Percentiles rank a stretch among this genome's conserved stretches.
These are phyloP conservation scores for Polytrichum formosum DNA, from an alignment of 225 moss, liverwort and hornwort species.

Conservation along the genomic window DNA sequence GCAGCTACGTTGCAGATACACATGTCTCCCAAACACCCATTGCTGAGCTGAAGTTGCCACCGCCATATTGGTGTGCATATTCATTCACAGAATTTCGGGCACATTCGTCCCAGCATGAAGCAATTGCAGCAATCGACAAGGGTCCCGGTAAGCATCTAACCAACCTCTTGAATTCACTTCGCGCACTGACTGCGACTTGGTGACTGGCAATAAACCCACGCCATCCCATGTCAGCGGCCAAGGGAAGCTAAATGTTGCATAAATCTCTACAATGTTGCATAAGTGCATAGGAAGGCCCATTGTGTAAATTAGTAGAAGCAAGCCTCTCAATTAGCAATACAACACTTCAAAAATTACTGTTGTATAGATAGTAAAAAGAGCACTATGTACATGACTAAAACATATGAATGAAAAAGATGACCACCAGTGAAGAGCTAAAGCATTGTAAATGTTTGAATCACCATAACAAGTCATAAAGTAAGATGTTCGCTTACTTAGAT, in stretches of 20 bases:
- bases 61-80: constrained; percentile 65
- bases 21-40: constrained; percentile 75
- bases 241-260: too few relatives aligned
- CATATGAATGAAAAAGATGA: too few relatives aligned
- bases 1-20: constrained; percentile 17
- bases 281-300: not conserved
- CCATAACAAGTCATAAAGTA: not conserved
- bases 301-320: too few relatives aligned
- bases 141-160: constrained; percentile 59
- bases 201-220: constrained; percentile 20
- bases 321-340: too few relatives aligned
- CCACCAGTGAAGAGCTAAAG: not conserved
- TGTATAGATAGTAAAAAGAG: too few relatives aligned
- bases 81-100: constrained; percentile 74
- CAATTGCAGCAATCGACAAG: constrained; percentile 59
- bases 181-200: constrained; percentile 31
- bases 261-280: constrained; percentile 9
- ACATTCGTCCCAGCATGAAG: constrained; percentile 79
- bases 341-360: too few relatives aligned
- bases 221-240: not conserved
- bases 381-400: too few relatives aligned
- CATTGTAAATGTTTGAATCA: not conserved
- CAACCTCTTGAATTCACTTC: constrained; percentile 35
- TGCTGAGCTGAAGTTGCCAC: constrained; percentile 73
- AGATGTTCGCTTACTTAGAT: constrained; percentile 43